Percentiles rank a stretch among this genome's conserved stretches.
These are phyloP conservation scores for Aspergillus fijiensis DNA, from an alignment of 2,329 filamentous ascomycete genomes.

Conservation along the genomic window DNA sequence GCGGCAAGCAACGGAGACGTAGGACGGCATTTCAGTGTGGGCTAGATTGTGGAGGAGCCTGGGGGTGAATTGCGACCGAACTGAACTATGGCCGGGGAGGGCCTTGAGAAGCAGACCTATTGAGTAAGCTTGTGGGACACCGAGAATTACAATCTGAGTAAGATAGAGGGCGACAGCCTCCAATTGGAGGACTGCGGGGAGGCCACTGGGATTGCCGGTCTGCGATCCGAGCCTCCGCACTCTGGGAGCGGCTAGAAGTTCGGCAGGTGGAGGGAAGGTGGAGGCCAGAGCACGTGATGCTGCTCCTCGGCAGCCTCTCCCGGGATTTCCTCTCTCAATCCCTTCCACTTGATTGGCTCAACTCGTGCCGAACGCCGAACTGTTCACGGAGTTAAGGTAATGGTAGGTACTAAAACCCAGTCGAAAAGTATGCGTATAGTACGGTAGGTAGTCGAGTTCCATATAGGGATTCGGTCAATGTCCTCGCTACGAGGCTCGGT, in stretches of 20 bases:
- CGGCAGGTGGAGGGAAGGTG: constrained; percentile 38
- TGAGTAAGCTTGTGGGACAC: no score
- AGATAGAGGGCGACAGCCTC: background rate
- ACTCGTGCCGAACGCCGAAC: background rate
- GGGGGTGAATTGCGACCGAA: background rate
- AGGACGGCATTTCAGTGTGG: constrained; percentile 38
- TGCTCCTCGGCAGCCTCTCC: constrained; percentile 16
- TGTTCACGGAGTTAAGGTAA: background rate
- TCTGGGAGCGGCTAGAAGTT: constrained; percentile 23
- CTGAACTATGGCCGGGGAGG: background rate
- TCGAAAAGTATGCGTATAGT: no score
- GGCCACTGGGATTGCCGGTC: constrained; percentile 25
- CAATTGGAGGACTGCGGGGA: constrained; percentile 4
- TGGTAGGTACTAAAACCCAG: no score
- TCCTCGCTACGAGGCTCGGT: no score
- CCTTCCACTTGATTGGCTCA: constrained; percentile 8
- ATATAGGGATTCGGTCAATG: no score
- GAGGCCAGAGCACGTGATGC: constrained; percentile 28
- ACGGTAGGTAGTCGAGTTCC: no score
- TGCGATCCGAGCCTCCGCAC: constrained; percentile 23
- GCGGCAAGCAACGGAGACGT: constrained; percentile 26
- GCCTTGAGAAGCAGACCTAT: no score
- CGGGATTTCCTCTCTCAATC: constrained; percentile 24
- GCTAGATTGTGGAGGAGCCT: constrained; percentile 26
- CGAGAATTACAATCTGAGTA: background rate